Evolutionary conservation across 495 filamentous ascomycete genomes (phyloP).

Genomic region (Daldinia vernicosa): DNA sequence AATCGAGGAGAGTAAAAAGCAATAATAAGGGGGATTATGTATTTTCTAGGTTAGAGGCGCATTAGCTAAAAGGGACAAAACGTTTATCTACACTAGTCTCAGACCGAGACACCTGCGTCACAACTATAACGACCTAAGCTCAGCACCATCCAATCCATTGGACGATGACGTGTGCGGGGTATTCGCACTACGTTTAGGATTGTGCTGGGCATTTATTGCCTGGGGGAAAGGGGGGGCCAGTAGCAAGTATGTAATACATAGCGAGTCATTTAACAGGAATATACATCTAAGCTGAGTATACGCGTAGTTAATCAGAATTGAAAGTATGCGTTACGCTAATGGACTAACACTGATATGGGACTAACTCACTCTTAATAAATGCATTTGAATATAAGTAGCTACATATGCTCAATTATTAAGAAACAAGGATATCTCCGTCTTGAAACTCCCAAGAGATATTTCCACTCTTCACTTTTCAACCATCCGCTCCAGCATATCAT

Average conservation of each 20-base stretch:
- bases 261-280: neutral
- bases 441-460: conserved; percentile 25
- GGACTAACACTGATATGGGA: too few species aligned
- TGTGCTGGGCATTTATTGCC: neutral
- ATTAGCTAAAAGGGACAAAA: conserved; percentile 11
- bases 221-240: neutral
- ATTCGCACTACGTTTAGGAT: conserved; percentile 10
- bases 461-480: neutral
- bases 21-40: neutral
- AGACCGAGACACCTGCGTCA: conserved; percentile 36
- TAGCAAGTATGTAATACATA: conserved; percentile 6
- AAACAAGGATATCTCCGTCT: conserved; percentile 3
- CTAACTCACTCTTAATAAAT: neutral
- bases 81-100: conserved; percentile 27
- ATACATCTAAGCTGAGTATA: neutral
- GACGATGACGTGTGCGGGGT: conserved; percentile 43
- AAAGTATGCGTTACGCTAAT: neutral
- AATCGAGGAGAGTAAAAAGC: neutral
- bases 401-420: conserved; percentile 7
- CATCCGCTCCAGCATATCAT: neutral
- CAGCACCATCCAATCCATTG: conserved; percentile 20
- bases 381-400: neutral
- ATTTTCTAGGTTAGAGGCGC: neutral
- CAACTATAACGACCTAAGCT: conserved; percentile 19
- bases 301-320: neutral